Base-by-base conservation (phyloP, 495 filamentous ascomycete genomes). In the Tuber brumale region DNA sequence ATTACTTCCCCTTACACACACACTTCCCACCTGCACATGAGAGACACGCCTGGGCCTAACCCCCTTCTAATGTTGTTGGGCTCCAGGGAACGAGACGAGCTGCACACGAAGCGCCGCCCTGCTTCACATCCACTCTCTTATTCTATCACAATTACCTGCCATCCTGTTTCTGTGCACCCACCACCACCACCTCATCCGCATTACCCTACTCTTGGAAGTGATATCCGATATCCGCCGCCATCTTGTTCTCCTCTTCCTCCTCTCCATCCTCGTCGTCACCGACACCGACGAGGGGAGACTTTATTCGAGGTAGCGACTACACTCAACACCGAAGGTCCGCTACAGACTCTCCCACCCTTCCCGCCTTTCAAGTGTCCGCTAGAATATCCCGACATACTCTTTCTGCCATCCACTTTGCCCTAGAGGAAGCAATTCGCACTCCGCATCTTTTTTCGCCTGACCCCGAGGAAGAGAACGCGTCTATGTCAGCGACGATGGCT, bases 371-470 rank as follows among this genome's bases (percentile, higher is more conserved):
- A 42, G 74, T 79, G 73, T 72, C 71, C 72, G 72, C 76, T 37
- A 76, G 76, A 48, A 88, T 92, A 77, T 92, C 91, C 14, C 85
- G 87, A 31, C 87, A 89, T 70, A 92, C 91, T 44, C 89, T 90
- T 23, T 89, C 90, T 75, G 95, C 95, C 27, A 94, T 99, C 82
- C 91, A 93, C 77, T 97, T 91, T 87, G 89, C 93, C 9, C 89
- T 98, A 70, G 95, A 99, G 86, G 93, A 95, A 85, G 95, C 92
- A 70, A 87, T 97, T 71, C 91, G 94, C 71, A 89, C 90, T 57
- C 95, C 95, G 2, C 88, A 94, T 75, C 87, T 89, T 18, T 95
- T 99, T 85, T 94, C 94, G 6, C 88, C 93, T 23, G 94, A 97
- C 83, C 87, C 89, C 69, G 89, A 91, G 73, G 95, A 99, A 87